These are phyloP conservation scores for Sphaerulina musiva DNA, from an alignment of 2,329 filamentous ascomycete genomes.

Conservation along the genomic window DNA sequence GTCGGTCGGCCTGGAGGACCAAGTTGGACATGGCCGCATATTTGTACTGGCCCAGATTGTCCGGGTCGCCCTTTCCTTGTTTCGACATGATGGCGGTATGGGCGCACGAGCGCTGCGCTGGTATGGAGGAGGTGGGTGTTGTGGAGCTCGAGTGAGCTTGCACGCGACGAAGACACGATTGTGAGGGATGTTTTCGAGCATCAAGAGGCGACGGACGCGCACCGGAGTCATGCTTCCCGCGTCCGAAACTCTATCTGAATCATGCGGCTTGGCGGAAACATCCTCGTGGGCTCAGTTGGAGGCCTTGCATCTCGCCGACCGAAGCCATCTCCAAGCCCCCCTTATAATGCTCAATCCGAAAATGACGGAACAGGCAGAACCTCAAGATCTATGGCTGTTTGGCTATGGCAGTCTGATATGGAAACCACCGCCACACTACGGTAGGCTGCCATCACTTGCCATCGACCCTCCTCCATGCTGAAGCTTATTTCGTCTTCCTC, in stretches of 20 bases:
- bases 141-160: conserved; percentile 4
- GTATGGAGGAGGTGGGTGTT: background rate
- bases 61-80: conserved; percentile 23
- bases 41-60: conserved; percentile 36
- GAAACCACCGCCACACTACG: conserved; percentile 94
- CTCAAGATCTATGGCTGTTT: conserved; percentile 77
- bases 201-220: background rate
- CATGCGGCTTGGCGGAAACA: too few species aligned
- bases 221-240: background rate
- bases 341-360: background rate
- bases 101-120: background rate
- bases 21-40: conserved; percentile 77
- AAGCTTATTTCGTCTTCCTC: background rate
- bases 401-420: conserved; percentile 98
- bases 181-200: background rate
- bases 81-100: conserved; percentile 27
- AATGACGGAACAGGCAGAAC: background rate
- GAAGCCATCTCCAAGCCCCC: background rate
- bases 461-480: background rate
- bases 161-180: background rate
- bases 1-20: conserved; percentile 98
- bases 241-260: too few species aligned
- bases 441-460: conserved; percentile 45
- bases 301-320: background rate
- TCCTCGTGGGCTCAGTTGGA: too few species aligned